phyloP scores from a whole-genome alignment of 2,329 filamentous ascomycete genomes.

The Delphinella strobiligena region DNA sequence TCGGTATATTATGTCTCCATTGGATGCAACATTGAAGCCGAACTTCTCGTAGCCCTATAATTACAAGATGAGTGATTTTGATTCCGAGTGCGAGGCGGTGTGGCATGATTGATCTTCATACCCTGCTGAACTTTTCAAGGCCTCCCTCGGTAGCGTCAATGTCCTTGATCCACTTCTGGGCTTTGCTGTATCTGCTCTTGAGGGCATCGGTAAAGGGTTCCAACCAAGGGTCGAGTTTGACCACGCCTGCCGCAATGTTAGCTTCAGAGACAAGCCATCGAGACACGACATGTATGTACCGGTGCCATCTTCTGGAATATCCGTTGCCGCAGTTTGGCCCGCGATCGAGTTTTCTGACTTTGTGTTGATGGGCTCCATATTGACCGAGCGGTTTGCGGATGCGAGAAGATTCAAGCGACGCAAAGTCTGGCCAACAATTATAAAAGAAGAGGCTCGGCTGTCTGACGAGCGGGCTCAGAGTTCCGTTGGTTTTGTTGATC shows the following conservation, averaged over 20 bases:
- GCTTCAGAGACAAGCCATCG: no score
- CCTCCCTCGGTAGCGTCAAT: slow-evolving; percentile 80
- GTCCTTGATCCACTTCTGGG: slow-evolving; percentile 74
- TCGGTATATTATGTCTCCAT: slow-evolving; percentile 79
- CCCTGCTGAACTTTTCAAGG: slow-evolving; percentile 80
- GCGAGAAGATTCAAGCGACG: no score
- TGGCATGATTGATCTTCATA: slow-evolving; percentile 23
- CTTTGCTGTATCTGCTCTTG: slow-evolving; percentile 62
- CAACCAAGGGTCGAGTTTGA: slow-evolving; percentile 81
- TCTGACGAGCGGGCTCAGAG: no score
- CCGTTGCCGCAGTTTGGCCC: slow-evolving; percentile 34
- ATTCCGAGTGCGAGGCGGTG: background rate
- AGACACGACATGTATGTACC: slow-evolving; percentile 33
- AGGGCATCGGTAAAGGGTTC: slow-evolving; percentile 71
- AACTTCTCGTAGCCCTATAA: slow-evolving; percentile 76
- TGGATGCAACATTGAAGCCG: slow-evolving; percentile 68
- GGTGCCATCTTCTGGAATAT: slow-evolving; percentile 57
- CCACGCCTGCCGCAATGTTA: no score
- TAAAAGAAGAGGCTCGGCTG: no score
- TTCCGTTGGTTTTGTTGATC: no score
- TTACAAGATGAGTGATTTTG: slow-evolving; percentile 1
- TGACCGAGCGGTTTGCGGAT: no score
- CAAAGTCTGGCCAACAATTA: no score
- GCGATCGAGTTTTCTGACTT: slow-evolving; percentile 32
- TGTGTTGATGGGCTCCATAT: slow-evolving; percentile 30